Conservation (phyloP, 192 early-diverging fungal genomes). For the Chytriomyces sp. region DNA sequence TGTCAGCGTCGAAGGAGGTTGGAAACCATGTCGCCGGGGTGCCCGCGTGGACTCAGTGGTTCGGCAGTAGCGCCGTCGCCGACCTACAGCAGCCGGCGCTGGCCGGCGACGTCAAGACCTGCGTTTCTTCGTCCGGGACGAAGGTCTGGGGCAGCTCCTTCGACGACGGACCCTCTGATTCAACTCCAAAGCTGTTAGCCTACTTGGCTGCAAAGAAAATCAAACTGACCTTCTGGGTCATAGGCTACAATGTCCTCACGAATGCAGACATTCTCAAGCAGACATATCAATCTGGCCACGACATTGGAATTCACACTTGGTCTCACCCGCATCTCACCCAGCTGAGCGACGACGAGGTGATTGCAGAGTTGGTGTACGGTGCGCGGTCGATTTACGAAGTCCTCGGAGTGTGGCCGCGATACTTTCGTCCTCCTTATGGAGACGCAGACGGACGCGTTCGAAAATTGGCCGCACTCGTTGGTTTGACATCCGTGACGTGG, state of each 20-base stretch:
- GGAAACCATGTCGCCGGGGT: background rate
- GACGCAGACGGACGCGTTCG: conserved; percentile 64
- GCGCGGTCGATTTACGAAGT: conserved; percentile 39
- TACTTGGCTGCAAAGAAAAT: conserved; percentile 44
- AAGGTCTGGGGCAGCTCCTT: conserved; percentile 10
- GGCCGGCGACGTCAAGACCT: background rate
- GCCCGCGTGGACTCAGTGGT: background rate
- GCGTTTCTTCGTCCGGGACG: background rate
- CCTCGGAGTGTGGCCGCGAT: conserved; percentile 51
- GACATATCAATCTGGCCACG: conserved; percentile 54
- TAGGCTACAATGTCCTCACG: conserved; percentile 52
- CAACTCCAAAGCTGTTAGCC: conserved; percentile 53
- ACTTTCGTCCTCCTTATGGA: conserved; percentile 66
- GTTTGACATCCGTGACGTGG: conserved; percentile 46
- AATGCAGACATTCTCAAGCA: conserved; percentile 50
- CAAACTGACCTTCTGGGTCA: conserved; percentile 71
- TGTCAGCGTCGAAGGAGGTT: background rate
- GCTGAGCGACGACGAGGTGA: conserved; percentile 53
- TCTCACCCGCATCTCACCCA: background rate
- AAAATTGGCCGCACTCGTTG: conserved; percentile 53
- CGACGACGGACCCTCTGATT: conserved; percentile 48
- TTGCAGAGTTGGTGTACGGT: background rate
- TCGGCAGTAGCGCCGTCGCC: background rate
- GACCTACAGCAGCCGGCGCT: no score
- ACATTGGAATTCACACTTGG: conserved; percentile 43